Evolutionary conservation across 2,329 filamentous ascomycete species (phyloP).

Genomic region (Arthrocladium fulminans): DNA sequence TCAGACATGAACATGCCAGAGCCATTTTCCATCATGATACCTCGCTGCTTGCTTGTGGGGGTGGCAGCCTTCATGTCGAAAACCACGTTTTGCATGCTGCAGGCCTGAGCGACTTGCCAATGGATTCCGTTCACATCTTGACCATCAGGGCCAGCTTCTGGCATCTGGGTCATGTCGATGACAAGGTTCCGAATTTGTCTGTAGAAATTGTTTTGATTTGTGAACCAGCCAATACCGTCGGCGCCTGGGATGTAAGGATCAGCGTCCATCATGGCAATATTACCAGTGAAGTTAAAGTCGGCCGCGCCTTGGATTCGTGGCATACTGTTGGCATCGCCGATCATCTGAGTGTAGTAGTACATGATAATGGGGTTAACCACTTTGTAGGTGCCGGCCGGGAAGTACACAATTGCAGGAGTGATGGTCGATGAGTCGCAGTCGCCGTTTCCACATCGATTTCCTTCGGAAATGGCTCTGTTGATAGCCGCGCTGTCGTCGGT

Average conservation of each 20-base stretch:
- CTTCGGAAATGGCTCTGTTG: constrained; percentile 71
- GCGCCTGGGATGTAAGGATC: constrained; percentile 62
- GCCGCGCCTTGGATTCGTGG: constrained; percentile 67
- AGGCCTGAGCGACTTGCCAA: constrained; percentile 80
- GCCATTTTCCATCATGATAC: constrained; percentile 74
- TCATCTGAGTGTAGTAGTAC: constrained; percentile 87
- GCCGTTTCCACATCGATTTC: constrained; percentile 65
- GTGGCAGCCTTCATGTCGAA: constrained; percentile 68
- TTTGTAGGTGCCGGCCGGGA: constrained; percentile 77
- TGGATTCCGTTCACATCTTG: constrained; percentile 62
- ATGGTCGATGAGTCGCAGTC: constrained; percentile 76
- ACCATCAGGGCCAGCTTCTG: constrained; percentile 24
- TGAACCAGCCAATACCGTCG: constrained; percentile 62
- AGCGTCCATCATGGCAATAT: constrained; percentile 82
- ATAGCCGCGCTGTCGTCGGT: constrained; percentile 85
- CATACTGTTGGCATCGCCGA: constrained; percentile 65
- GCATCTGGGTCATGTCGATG: constrained; percentile 63
- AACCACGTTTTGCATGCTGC: constrained; percentile 68
- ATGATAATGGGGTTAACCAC: constrained; percentile 72
- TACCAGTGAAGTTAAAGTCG: constrained; percentile 49
- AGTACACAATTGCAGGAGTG: constrained; percentile 82
- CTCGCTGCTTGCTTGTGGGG: constrained; percentile 60
- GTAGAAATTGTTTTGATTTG: constrained; percentile 77
- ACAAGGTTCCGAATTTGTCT: constrained; percentile 73
- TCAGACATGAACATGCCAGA: constrained; percentile 79